These are phyloP conservation scores for Ottelia alismoides DNA, from an alignment of 106 monocot species.

Conservation along the genomic window DNA sequence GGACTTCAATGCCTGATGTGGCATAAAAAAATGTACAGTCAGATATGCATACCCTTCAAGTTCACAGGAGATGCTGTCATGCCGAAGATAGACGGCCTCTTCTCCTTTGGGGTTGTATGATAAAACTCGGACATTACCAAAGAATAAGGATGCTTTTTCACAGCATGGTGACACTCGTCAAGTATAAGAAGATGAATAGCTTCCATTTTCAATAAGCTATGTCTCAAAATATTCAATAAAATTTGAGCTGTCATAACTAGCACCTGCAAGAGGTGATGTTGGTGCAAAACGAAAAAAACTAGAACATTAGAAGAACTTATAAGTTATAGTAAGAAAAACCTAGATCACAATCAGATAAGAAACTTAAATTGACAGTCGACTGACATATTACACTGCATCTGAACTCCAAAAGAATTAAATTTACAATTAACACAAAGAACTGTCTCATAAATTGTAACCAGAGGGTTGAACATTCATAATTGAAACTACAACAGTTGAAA, in stretches of 20 bases:
- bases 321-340: neutral
- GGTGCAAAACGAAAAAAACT: neutral
- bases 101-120: conserved; percentile 94
- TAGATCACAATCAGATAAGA: too few species aligned
- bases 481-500: too few species aligned
- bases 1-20: too few species aligned
- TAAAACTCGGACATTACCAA: conserved; percentile 99
- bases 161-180: conserved; percentile 99
- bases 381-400: too few species aligned
- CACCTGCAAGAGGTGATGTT: conserved; percentile 54
- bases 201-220: conserved; percentile 98
- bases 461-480: too few species aligned
- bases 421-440: too few species aligned
- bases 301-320: neutral
- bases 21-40: too few species aligned
- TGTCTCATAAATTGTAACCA: too few species aligned
- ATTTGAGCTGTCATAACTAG: conserved; percentile 99
- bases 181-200: conserved; percentile 90
- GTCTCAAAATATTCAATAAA: conserved; percentile 97
- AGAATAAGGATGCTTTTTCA: conserved; percentile 99
- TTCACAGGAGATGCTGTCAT: conserved; percentile 99
- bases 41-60: conserved; percentile 57
- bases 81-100: conserved; percentile 88
- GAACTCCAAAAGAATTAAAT: too few species aligned
- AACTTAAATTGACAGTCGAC: too few species aligned